Percentiles rank a stretch among this genome's conserved stretches.
Conservation (phyloP, 257 asterid genomes). For the Solanum chilense region DNA sequence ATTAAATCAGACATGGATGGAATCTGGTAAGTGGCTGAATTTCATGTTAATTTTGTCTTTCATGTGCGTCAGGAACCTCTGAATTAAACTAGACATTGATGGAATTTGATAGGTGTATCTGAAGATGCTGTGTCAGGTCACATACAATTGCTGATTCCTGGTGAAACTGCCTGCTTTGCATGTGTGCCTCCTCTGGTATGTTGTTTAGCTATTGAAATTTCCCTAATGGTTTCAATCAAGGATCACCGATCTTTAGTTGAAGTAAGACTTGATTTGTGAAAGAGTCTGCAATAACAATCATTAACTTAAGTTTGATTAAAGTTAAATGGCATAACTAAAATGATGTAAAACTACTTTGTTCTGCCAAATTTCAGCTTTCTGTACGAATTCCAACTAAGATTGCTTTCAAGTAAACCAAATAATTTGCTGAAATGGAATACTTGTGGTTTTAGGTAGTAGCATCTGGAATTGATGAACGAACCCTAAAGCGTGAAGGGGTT, state of each 20-base stretch:
- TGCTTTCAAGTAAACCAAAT: background rate
- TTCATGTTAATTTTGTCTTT: background rate
- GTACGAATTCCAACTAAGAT: background rate
- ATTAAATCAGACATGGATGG: constrained; percentile 94
- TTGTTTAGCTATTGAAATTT: constrained; percentile 1
- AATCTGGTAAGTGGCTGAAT: constrained; percentile 51
- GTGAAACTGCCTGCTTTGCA: constrained; percentile 99
- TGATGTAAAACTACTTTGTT: background rate
- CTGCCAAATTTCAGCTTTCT: background rate
- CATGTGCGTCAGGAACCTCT: background rate
- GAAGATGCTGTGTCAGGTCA: constrained; percentile 99
- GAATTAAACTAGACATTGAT: constrained; percentile 80
- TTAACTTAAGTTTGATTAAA: background rate
- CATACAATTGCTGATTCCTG: constrained; percentile 87
- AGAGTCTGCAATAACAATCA: background rate
- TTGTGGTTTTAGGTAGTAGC: constrained; percentile 72
- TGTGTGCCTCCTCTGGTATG: constrained; percentile 99
- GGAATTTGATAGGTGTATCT: constrained; percentile 99
- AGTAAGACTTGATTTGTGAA: background rate
- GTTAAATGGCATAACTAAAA: background rate
- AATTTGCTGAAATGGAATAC: background rate
- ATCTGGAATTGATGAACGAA: constrained; percentile 93
- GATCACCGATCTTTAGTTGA: background rate
- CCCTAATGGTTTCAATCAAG: background rate
- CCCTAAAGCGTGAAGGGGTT: constrained; percentile 97